Conservation (phyloP, 768 basidiomycete genomes). For the Rhodotorula paludigena region DNA sequence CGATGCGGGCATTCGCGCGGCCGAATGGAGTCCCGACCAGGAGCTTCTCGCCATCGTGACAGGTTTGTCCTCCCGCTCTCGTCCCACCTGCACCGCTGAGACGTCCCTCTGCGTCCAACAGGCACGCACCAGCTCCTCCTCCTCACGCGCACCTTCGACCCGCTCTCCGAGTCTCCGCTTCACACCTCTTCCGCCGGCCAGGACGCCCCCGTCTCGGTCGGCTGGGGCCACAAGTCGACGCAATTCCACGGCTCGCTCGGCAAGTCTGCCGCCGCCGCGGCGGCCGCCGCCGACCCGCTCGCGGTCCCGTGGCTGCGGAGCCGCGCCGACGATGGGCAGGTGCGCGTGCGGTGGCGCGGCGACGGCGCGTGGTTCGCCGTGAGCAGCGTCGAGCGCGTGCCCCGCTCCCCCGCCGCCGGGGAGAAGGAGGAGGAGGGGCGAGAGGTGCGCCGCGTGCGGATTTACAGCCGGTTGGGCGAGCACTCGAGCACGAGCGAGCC, state of each 20-base stretch:
- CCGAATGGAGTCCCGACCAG: slow-evolving; percentile 88
- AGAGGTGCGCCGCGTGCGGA: slow-evolving; percentile 50
- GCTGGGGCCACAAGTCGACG: slow-evolving; percentile 94
- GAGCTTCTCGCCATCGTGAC: slow-evolving; percentile 76
- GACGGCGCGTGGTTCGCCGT: slow-evolving; percentile 85
- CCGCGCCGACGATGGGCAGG: slow-evolving; percentile 65
- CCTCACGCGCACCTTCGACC: slow-evolving; percentile 84
- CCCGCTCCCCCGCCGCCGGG: slow-evolving; percentile 27
- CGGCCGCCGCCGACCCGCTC: slow-evolving; percentile 45
- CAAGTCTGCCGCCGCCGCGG: slow-evolving; percentile 65
- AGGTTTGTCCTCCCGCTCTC: slow-evolving; percentile 50
- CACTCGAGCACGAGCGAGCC: slow-evolving; percentile 76
- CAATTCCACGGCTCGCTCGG: slow-evolving; percentile 96
- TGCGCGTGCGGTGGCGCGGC: slow-evolving; percentile 86
- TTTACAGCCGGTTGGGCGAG: slow-evolving; percentile 67
- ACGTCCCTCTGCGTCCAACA: slow-evolving; percentile 42
- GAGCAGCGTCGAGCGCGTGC: slow-evolving; percentile 60
- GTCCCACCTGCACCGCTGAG: background rate
- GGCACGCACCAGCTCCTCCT: slow-evolving; percentile 74
- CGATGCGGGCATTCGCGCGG: slow-evolving; percentile 74
- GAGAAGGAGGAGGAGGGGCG: slow-evolving; percentile 37
- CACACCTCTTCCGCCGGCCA: slow-evolving; percentile 69
- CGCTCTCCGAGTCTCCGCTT: slow-evolving; percentile 71
- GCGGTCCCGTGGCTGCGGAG: slow-evolving; percentile 52
- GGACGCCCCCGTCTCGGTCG: slow-evolving; percentile 90